Conservation (phyloP, 2,329 filamentous ascomycete genomes). For the Aspergillus proliferans region DNA sequence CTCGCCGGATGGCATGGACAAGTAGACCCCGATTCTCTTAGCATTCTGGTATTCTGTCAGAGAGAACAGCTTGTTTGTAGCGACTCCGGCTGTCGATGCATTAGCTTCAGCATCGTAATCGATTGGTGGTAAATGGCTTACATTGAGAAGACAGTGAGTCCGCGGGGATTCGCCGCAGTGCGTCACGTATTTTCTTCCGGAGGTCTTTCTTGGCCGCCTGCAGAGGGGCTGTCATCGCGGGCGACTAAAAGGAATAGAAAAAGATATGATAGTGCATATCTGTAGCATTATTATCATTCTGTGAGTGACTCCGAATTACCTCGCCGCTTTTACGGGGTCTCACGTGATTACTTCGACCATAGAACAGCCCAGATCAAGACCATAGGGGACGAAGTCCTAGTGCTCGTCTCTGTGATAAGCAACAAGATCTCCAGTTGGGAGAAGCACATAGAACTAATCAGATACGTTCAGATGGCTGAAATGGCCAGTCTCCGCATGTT, state of each 20-base stretch:
- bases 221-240: slow-evolving; percentile 49
- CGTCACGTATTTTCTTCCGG: slow-evolving; percentile 62
- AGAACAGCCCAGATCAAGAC: too few species aligned
- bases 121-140: slow-evolving; percentile 31
- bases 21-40: slow-evolving; percentile 71
- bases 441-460: too few species aligned
- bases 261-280: not conserved
- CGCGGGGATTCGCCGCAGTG: slow-evolving; percentile 55
- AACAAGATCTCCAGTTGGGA: too few species aligned
- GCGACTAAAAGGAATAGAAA: not conserved
- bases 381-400: too few species aligned
- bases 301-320: too few species aligned
- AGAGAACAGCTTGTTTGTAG: slow-evolving; percentile 59
- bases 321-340: too few species aligned
- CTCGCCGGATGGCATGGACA: slow-evolving; percentile 87
- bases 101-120: slow-evolving; percentile 15
- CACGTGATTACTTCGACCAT: too few species aligned
- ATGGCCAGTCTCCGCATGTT: too few species aligned
- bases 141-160: slow-evolving; percentile 64
- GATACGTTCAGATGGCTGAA: too few species aligned
- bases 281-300: too few species aligned
- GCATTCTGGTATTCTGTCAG: slow-evolving; percentile 72
- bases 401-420: too few species aligned
- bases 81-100: slow-evolving; percentile 51
- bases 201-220: slow-evolving; percentile 69